A percentile compares a stretch with the other conserved stretches of the same genome.
Evolutionary conservation across 2,329 filamentous ascomycete species (phyloP).

Genomic region (Paecilomyces fulvus): DNA sequence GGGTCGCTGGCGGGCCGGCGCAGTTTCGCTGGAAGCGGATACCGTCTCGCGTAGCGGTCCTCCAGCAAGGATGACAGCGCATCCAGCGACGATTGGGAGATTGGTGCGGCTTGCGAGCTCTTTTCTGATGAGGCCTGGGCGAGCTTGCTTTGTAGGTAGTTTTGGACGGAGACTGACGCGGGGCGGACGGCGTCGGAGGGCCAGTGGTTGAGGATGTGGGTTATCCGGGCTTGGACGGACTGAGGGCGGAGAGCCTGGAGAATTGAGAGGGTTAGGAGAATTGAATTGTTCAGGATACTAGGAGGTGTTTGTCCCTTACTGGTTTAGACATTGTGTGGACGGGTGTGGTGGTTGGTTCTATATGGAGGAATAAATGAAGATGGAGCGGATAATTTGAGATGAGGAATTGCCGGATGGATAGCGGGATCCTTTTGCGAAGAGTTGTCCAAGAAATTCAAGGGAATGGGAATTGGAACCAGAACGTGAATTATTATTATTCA

Average conservation of each 20-base stretch:
- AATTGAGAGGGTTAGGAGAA: not conserved
- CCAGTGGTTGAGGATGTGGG: conserved; percentile 37
- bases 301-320: conserved; percentile 10
- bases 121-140: conserved; percentile 10
- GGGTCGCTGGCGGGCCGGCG: conserved; percentile 44
- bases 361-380: not conserved
- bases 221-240: conserved; percentile 27
- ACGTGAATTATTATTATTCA: not conserved
- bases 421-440: not conserved
- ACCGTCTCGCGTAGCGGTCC: conserved; percentile 47
- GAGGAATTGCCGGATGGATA: not conserved
- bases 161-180: conserved; percentile 37
- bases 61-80: conserved; percentile 54
- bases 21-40: conserved; percentile 39
- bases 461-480: not conserved
- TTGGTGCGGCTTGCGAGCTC: conserved; percentile 8
- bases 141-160: conserved; percentile 30
- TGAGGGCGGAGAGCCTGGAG: conserved; percentile 17
- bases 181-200: conserved; percentile 37
- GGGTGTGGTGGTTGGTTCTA: too few species aligned
- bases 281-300: not conserved
- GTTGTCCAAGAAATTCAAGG: not conserved
- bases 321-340: conserved; percentile 19
- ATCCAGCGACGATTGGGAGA: conserved; percentile 40
- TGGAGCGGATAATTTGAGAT: not conserved